A percentile compares a stretch with the other conserved stretches of the same genome.
These are phyloP conservation scores for Bacidia rubella DNA, from an alignment of 495 filamentous ascomycete species.

Conservation along the genomic window DNA sequence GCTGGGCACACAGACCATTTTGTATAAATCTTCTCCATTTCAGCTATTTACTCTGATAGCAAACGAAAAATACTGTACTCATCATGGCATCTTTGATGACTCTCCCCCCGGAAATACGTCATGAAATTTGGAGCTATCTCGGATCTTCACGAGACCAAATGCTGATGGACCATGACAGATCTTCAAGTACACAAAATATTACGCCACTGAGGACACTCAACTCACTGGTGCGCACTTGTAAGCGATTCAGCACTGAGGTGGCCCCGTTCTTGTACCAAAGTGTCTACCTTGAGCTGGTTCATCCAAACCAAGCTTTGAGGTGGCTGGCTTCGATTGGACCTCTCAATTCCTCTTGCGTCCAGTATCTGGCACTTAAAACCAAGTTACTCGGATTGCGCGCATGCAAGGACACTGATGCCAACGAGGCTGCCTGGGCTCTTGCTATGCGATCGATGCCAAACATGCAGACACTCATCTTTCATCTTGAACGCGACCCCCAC, in stretches of 20 bases:
- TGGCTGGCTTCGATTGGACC: conserved; percentile 14
- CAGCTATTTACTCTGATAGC: too few species aligned
- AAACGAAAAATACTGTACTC: too few species aligned
- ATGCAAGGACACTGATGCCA: background rate
- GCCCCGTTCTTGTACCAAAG: conserved; percentile 8
- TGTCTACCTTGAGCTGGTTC: conserved; percentile 5
- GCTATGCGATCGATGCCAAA: conserved; percentile 9
- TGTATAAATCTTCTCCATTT: too few species aligned
- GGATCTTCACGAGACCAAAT: background rate
- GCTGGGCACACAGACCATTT: too few species aligned
- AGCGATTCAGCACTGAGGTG: conserved; percentile 5
- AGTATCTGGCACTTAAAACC: conserved; percentile 9
- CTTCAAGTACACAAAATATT: background rate
- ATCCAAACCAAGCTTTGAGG: conserved; percentile 8
- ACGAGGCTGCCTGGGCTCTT: conserved; percentile 8
- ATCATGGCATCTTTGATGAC: conserved; percentile 7
- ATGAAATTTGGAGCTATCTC: conserved; percentile 12
- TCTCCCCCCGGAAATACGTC: conserved; percentile 12
- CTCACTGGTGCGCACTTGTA: conserved; percentile 2
- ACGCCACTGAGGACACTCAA: background rate
- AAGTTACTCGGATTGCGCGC: conserved; percentile 1
- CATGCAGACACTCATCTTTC: conserved; percentile 9
- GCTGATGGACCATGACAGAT: background rate
- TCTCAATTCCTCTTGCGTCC: conserved; percentile 8
- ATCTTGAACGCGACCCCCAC: conserved; percentile 9